phyloP scores from a whole-genome alignment of 2,329 filamentous ascomycete genomes.

The Monosporascus sp. region DNA sequence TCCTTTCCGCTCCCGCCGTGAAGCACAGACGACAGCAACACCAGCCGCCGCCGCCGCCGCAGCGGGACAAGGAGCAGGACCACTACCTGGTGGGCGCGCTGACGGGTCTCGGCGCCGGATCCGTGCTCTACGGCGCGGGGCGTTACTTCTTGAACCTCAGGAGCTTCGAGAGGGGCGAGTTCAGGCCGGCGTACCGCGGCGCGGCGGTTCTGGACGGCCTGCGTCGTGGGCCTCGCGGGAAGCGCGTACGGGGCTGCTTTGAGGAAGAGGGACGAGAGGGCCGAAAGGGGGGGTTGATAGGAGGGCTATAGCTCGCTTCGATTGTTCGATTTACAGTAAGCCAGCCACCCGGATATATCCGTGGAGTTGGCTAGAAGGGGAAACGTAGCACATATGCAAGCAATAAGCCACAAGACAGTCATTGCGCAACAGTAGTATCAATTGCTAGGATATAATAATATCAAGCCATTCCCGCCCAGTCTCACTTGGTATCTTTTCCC shows the following conservation, averaged over 20 bases:
- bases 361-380: too few species aligned
- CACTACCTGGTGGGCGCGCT: conserved; percentile 35
- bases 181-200: conserved; percentile 29
- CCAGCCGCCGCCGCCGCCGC: conserved; percentile 4
- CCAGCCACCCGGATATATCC: too few species aligned
- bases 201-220: conserved; percentile 23
- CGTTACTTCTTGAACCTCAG: conserved; percentile 41
- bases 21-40: too few species aligned
- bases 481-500: too few species aligned
- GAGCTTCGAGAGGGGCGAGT: conserved; percentile 37
- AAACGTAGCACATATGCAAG: too few species aligned
- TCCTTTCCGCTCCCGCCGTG: conserved; percentile 16
- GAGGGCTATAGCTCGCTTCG: neutral
- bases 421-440: too few species aligned
- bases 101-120: conserved; percentile 38
- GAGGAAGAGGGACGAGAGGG: conserved; percentile 10
- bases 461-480: too few species aligned
- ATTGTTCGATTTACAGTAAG: too few species aligned
- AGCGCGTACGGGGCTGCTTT: conserved; percentile 23
- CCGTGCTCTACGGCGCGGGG: conserved; percentile 40
- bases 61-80: conserved; percentile 22
- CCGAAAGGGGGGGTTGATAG: conserved; percentile 5
- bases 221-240: conserved; percentile 25
- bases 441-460: too few species aligned
- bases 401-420: too few species aligned